These are phyloP conservation scores for Alternaria conjuncta DNA, from an alignment of 2,329 filamentous ascomycete genomes.

Conservation along the genomic window DNA sequence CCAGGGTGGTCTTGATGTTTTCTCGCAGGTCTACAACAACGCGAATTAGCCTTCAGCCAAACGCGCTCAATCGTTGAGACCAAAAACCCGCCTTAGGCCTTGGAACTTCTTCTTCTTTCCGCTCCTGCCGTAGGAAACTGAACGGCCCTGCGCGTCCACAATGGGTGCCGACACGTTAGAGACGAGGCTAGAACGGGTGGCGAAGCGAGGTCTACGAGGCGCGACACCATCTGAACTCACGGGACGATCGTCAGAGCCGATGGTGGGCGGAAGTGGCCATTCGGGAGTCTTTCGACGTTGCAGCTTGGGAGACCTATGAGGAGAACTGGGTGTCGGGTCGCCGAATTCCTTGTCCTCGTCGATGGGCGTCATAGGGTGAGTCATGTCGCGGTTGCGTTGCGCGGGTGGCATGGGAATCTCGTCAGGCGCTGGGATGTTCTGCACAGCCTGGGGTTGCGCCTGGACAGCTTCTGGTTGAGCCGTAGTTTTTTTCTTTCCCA, in stretches of 20 bases:
- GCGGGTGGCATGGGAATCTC: constrained; percentile 41
- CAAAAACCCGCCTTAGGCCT: constrained; percentile 69
- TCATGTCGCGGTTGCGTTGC: constrained; percentile 31
- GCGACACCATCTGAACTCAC: constrained; percentile 41
- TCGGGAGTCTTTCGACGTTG: constrained; percentile 56
- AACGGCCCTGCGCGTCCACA: constrained; percentile 23
- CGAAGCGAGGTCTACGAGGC: constrained; percentile 27
- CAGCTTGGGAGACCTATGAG: constrained; percentile 50
- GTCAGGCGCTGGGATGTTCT: constrained; percentile 36
- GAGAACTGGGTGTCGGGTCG: constrained; percentile 15
- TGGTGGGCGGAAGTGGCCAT: constrained; percentile 58
- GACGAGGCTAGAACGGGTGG: constrained; percentile 26
- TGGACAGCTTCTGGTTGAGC: constrained; percentile 40
- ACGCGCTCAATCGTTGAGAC: constrained; percentile 58
- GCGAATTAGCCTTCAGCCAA: constrained; percentile 18
- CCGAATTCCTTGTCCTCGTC: constrained; percentile 43
- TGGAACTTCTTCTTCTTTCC: constrained; percentile 71
- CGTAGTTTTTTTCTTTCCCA: constrained; percentile 67
- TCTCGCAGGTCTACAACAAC: constrained; percentile 6
- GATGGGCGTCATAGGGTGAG: constrained; percentile 42
- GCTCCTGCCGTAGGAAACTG: constrained; percentile 38
- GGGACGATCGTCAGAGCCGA: constrained; percentile 33
- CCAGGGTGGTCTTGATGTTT: background rate
- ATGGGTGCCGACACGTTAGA: constrained; percentile 33
- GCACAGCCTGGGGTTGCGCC: constrained; percentile 38